Evolutionary conservation across 768 basidiomycete genomes (phyloP), one percentile per base, ranked within the genome.

Genomic region (Calocera viscosa): DNA sequence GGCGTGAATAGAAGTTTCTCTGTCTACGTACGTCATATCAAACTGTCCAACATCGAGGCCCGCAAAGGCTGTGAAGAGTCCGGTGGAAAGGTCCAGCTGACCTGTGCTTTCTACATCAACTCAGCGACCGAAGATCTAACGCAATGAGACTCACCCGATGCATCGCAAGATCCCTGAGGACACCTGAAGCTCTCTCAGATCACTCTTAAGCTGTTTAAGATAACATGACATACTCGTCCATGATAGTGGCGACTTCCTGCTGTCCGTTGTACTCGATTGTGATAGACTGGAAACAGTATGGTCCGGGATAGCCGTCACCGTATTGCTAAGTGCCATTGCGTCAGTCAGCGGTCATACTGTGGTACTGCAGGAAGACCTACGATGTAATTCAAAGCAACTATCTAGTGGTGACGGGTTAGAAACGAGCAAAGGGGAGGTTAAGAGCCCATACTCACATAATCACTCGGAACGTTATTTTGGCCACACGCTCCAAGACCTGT

Each of bases 191-290:
- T 28, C 14, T 26, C 19, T 28, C 14, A 32, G 26, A 2, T 60
- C 24, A 8, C 49, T 60, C 16, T 30, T 26, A 32, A 2, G 14
- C 22, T 22, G 30, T 11, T 60, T 5, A 28, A 28, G 16, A 16
- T 60, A 5, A 32, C 24, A 28, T 10, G 24, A 32, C 53, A 2
- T 32, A 60, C 83, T 81, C 75, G 74, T 91, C 89, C 76, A 80
- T 79, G 71, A 91, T 83, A 1, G 69, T 74, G 2, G 89, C 89
- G 0, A 66, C 66, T 12, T 84, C 77, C 1, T 82, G 82, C 73
- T 84, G 85, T 67, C 88, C 88, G 39, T 79, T 78, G 71, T 80
- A 84, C 2, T 78, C 76, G 75, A 92, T 85, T 11, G 81, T 82
- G 70, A 92, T 86, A 22, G 69, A 71, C 72, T 82, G 76, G 73